phyloP scores from a whole-genome alignment of 495 filamentous ascomycete genomes.

The Trichoderma orchidacearum region DNA sequence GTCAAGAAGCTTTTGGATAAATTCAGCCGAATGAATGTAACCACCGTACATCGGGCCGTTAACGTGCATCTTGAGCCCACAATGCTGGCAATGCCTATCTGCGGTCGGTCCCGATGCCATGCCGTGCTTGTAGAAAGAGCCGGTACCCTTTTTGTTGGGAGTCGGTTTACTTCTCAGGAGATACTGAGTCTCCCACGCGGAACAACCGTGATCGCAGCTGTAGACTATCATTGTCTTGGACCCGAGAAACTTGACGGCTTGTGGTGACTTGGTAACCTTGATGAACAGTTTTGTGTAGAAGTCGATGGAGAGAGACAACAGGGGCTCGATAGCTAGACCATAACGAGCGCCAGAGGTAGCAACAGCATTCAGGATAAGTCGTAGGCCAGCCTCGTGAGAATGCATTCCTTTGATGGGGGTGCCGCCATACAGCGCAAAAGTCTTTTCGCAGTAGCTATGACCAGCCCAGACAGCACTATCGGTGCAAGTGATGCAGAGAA shows the following conservation, averaged over 20 bases:
- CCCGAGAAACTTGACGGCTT: slow-evolving; percentile 75
- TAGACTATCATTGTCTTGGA: slow-evolving; percentile 90
- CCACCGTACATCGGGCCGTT: slow-evolving; percentile 92
- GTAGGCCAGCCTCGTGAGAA: slow-evolving; percentile 80
- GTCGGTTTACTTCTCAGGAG: slow-evolving; percentile 51
- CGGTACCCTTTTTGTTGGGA: slow-evolving; percentile 53
- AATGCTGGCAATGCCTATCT: slow-evolving; percentile 57
- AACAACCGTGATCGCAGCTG: slow-evolving; percentile 79
- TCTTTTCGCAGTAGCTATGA: slow-evolving; percentile 82
- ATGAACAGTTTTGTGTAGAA: slow-evolving; percentile 92
- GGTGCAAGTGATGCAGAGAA: slow-evolving; percentile 92
- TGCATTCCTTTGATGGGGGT: slow-evolving; percentile 68
- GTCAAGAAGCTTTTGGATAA: slow-evolving; percentile 62
- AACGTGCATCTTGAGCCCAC: slow-evolving; percentile 73
- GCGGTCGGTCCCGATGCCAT: slow-evolving; percentile 54
- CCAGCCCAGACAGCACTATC: slow-evolving; percentile 92
- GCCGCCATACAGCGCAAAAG: slow-evolving; percentile 82
- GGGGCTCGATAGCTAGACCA: slow-evolving; percentile 80
- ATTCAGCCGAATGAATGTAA: slow-evolving; percentile 68
- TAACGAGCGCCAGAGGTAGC: slow-evolving; percentile 70
- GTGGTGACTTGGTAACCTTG: slow-evolving; percentile 60
- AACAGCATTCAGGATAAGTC: slow-evolving; percentile 69
- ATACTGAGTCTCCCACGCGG: slow-evolving; percentile 69
- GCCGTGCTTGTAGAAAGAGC: slow-evolving; percentile 57
- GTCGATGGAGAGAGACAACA: slow-evolving; percentile 86